A percentile compares a stretch with the other conserved stretches of the same genome.
Conservation (phyloP, 352 stramenopile species). For the Saprolegnia parasitica region DNA sequence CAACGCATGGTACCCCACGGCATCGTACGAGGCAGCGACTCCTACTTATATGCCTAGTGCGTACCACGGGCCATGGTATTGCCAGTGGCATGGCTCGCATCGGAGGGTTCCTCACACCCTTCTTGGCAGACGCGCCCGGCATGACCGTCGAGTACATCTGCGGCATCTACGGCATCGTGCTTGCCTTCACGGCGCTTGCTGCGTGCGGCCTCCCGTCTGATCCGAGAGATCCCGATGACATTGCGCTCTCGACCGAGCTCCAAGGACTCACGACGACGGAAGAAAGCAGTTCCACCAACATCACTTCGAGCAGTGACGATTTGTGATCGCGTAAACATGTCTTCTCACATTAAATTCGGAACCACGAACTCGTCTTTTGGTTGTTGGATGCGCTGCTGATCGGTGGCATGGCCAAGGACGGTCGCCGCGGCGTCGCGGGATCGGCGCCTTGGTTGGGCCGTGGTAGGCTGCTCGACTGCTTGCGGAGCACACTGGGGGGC, state of each 20-base stretch:
- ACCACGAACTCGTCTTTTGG: conserved; percentile 14
- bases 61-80: conserved; percentile 25
- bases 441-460: neutral
- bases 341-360: neutral
- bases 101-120: conserved; percentile 25
- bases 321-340: neutral
- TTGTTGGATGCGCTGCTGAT: too few species aligned
- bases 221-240: conserved; percentile 13
- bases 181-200: conserved; percentile 10
- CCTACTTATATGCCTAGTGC: neutral
- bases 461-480: neutral
- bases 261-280: neutral
- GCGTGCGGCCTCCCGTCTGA: neutral
- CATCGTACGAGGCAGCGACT: neutral
- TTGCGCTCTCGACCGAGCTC: neutral
- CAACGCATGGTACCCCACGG: conserved; percentile 23
- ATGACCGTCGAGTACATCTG: conserved; percentile 19
- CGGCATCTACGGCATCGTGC: conserved; percentile 10
- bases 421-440: neutral
- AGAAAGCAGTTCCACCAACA: neutral
- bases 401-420: neutral
- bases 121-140: conserved; percentile 19
- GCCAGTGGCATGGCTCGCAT: conserved; percentile 22
- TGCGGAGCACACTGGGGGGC: neutral
- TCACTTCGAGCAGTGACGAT: conserved; percentile 4